phyloP scores from a whole-genome alignment of 2,329 filamentous ascomycete species.

The Mycogone perniciosa region DNA sequence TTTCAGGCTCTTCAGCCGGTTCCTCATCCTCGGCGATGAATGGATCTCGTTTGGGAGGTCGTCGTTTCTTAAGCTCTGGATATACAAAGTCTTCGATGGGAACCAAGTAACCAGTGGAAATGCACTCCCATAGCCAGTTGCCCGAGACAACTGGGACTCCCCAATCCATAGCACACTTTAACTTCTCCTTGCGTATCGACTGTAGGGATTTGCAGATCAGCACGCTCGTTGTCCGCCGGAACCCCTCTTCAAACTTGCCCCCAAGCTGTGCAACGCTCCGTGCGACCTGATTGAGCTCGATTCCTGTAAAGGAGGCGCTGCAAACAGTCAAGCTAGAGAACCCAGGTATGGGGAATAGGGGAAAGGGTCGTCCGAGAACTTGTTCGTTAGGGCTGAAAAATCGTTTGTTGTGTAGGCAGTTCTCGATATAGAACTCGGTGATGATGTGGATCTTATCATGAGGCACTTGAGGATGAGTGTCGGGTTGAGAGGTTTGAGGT shows the following conservation, averaged over 20 bases:
- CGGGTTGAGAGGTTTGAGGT: slow-evolving; percentile 43
- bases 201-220: slow-evolving; percentile 62
- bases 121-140: slow-evolving; percentile 81
- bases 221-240: slow-evolving; percentile 66
- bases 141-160: slow-evolving; percentile 73
- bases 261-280: slow-evolving; percentile 72
- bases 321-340: slow-evolving; percentile 68
- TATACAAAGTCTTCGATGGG: slow-evolving; percentile 44
- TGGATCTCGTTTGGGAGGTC: slow-evolving; percentile 13
- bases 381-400: slow-evolving; percentile 64
- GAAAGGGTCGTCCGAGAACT: slow-evolving; percentile 70
- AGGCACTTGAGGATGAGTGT: slow-evolving; percentile 34
- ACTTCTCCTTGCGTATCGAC: slow-evolving; percentile 64
- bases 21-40: slow-evolving; percentile 12
- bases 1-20: background rate
- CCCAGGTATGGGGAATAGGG: slow-evolving; percentile 59
- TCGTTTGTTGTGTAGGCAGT: slow-evolving; percentile 70
- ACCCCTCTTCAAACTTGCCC: slow-evolving; percentile 71
- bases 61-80: slow-evolving; percentile 36
- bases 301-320: slow-evolving; percentile 74
- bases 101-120: slow-evolving; percentile 48
- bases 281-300: slow-evolving; percentile 79
- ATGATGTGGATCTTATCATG: slow-evolving; percentile 46
- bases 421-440: slow-evolving; percentile 92
- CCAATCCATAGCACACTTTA: slow-evolving; percentile 68